Evolutionary conservation across 2,329 filamentous ascomycete genomes (phyloP).

Genomic region (Penicillium polonicum): DNA sequence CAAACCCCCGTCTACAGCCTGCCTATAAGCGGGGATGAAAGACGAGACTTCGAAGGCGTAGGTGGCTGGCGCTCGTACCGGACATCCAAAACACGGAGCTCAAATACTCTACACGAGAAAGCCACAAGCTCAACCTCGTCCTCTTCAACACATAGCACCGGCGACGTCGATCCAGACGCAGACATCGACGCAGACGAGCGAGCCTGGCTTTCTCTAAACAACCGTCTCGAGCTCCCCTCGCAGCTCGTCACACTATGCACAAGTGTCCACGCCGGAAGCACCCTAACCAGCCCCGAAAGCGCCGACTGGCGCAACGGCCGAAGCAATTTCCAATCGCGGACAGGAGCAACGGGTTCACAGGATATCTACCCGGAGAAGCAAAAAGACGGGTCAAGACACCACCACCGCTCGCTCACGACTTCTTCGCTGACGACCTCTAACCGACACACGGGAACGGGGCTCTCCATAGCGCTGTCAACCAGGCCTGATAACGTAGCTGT

Average conservation of each 20-base stretch:
- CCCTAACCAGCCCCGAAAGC: constrained; percentile 12
- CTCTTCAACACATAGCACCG: constrained; percentile 24
- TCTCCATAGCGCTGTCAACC: constrained; percentile 20
- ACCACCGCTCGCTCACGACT: constrained; percentile 37
- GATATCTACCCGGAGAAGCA: not conserved
- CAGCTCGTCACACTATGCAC: constrained; percentile 25
- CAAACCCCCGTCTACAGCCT: constrained; percentile 20
- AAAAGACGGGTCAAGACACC: constrained; percentile 22
- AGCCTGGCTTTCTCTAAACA: constrained; percentile 41
- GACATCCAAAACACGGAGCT: constrained; percentile 17
- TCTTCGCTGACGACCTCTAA: constrained; percentile 26
- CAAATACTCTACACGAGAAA: constrained; percentile 12
- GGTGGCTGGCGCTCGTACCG: constrained; percentile 40
- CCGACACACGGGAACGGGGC: constrained; percentile 9
- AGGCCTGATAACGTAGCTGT: constrained; percentile 15
- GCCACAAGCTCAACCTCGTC: constrained; percentile 26
- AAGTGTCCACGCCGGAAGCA: constrained; percentile 7
- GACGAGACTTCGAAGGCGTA: constrained; percentile 47
- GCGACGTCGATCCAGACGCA: constrained; percentile 17
- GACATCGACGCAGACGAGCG: constrained; percentile 33
- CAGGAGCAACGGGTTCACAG: constrained; percentile 7
- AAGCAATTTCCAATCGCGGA: constrained; percentile 7
- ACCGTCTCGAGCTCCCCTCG: constrained; percentile 39
- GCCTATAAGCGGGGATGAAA: constrained; percentile 33
- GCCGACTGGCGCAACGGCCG: not conserved